Evolutionary conservation across 2,329 filamentous ascomycete genomes (phyloP).

Genomic region (Talaromyces pinophilus): DNA sequence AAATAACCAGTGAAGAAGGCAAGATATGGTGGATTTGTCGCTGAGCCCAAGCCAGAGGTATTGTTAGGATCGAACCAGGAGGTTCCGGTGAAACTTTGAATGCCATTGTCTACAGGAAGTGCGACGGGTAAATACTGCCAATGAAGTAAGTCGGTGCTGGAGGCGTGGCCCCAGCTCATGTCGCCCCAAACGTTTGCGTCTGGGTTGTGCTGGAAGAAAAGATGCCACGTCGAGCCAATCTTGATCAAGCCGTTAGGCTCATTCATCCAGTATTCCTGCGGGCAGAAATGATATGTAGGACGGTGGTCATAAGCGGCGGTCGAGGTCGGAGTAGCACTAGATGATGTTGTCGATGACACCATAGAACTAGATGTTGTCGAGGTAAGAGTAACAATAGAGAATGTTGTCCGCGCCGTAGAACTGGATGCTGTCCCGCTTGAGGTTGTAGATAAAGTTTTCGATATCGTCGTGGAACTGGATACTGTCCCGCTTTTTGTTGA

Average conservation of each 20-base stretch:
- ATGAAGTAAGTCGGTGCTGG: background rate
- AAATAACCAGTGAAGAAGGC: background rate
- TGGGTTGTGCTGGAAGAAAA: background rate
- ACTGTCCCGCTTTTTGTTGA: no score
- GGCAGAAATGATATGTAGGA: background rate
- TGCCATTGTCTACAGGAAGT: background rate
- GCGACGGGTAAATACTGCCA: background rate
- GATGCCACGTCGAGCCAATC: background rate
- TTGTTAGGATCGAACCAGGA: background rate
- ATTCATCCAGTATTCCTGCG: background rate
- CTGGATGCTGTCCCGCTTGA: no score
- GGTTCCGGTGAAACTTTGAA: background rate
- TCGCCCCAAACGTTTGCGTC: background rate
- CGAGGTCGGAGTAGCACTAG: no score
- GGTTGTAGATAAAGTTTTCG: no score
- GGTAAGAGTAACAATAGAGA: no score
- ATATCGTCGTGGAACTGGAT: no score
- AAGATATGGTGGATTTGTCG: background rate
- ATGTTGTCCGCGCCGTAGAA: no score
- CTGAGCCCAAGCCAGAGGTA: background rate
- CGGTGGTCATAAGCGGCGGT: background rate
- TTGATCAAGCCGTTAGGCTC: background rate
- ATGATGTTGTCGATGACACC: no score
- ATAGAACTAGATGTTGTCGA: no score
- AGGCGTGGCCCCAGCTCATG: background rate